A percentile compares a stretch with the other conserved stretches of the same genome.
Evolutionary conservation across 2,329 filamentous ascomycete species (phyloP).

Genomic region (Colletotrichum tropicicola): DNA sequence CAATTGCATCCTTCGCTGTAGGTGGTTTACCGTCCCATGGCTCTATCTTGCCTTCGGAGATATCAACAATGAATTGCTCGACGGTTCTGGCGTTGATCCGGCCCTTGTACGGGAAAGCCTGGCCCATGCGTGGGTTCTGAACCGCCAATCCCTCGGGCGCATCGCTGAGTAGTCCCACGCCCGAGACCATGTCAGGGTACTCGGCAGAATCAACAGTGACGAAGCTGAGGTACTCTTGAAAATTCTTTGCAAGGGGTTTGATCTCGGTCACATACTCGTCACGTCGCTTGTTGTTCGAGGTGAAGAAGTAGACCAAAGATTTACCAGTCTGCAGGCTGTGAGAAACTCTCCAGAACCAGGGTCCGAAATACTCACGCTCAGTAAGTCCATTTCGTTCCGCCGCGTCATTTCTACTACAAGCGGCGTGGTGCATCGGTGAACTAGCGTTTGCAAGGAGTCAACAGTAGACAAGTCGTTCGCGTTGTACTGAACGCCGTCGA

Average conservation of each 20-base stretch:
- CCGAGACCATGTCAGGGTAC: slow-evolving; percentile 51
- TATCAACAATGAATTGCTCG: slow-evolving; percentile 52
- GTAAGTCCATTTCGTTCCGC: slow-evolving; percentile 47
- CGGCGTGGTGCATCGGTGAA: slow-evolving; percentile 46
- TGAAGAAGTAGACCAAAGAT: slow-evolving; percentile 45
- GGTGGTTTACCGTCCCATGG: slow-evolving; percentile 43
- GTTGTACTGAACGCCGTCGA: slow-evolving; percentile 43
- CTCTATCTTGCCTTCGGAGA: slow-evolving; percentile 50
- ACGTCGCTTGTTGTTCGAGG: slow-evolving; percentile 36
- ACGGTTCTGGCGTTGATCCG: slow-evolving; percentile 44
- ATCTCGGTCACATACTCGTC: slow-evolving; percentile 45
- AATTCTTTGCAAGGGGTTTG: slow-evolving; percentile 50
- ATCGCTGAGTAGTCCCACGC: slow-evolving; percentile 52
- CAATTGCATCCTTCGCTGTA: neutral
- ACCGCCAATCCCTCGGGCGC: slow-evolving; percentile 50
- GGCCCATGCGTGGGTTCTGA: slow-evolving; percentile 52
- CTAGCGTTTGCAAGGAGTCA: slow-evolving; percentile 38
- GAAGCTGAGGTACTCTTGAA: slow-evolving; percentile 56
- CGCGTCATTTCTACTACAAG: slow-evolving; percentile 54
- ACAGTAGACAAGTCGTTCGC: slow-evolving; percentile 41
- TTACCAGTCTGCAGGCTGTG: slow-evolving; percentile 42
- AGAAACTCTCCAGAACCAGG: neutral
- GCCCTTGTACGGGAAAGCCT: slow-evolving; percentile 48
- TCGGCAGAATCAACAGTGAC: slow-evolving; percentile 54
- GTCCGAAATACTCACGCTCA: slow-evolving; percentile 33